These are phyloP conservation scores for Dissoconium aciculare DNA, from an alignment of 2,329 filamentous ascomycete species.

Conservation along the genomic window DNA sequence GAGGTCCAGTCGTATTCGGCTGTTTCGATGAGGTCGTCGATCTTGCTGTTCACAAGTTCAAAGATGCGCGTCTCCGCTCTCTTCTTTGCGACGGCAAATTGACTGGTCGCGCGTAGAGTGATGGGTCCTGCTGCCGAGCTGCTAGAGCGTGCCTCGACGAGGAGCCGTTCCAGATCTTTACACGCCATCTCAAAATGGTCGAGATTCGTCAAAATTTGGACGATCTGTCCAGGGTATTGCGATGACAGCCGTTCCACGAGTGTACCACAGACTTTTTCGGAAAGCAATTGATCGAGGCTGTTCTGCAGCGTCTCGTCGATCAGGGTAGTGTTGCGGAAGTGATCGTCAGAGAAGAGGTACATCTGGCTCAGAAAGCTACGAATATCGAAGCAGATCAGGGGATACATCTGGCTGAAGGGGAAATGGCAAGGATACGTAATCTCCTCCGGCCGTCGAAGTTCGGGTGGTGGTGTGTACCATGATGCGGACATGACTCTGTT, in stretches of 20 bases:
- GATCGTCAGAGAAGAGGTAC: constrained; percentile 92
- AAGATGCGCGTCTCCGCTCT: constrained; percentile 95
- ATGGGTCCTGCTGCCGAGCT: constrained; percentile 68
- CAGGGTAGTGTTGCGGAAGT: constrained; percentile 77
- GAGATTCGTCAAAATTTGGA: constrained; percentile 93
- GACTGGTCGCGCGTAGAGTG: constrained; percentile 64
- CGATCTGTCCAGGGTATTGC: constrained; percentile 92
- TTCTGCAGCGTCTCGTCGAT: constrained; percentile 84
- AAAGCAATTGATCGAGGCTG: constrained; percentile 86
- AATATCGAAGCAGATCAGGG: constrained; percentile 94
- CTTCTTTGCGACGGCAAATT: constrained; percentile 83
- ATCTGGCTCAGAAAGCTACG: constrained; percentile 96
- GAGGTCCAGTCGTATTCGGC: constrained; percentile 89
- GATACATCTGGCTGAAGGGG: constrained; percentile 98
- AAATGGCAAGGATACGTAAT: constrained; percentile 80
- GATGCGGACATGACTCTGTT: constrained; percentile 91
- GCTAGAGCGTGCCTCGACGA: constrained; percentile 72
- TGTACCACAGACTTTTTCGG: constrained; percentile 77
- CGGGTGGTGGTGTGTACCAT: constrained; percentile 64
- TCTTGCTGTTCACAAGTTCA: constrained; percentile 95
- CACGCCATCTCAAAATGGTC: constrained; percentile 95
- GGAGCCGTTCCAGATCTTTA: constrained; percentile 69
- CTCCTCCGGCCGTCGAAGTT: constrained; percentile 57
- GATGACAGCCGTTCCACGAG: constrained; percentile 77
- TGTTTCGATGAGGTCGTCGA: constrained; percentile 91